phyloP scores from a whole-genome alignment of 805 yeast species.

The Starmerella kuoi region DNA sequence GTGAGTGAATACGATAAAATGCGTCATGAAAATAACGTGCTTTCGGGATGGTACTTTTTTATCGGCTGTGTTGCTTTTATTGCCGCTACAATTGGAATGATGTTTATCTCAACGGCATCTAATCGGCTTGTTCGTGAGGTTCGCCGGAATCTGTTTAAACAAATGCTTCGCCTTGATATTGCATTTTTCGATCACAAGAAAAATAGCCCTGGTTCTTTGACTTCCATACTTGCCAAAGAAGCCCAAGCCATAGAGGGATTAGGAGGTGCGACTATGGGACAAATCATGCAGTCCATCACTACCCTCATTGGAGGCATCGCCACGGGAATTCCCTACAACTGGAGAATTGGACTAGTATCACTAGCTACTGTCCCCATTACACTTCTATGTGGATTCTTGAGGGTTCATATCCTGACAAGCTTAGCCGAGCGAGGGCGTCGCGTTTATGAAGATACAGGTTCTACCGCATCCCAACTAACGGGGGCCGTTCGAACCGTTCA shows the following conservation, averaged over 20 bases:
- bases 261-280: conserved; percentile 34
- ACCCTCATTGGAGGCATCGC: conserved; percentile 32
- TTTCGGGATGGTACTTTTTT: conserved; percentile 30
- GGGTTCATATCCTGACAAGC: conserved; percentile 28
- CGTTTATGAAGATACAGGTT: conserved; percentile 32
- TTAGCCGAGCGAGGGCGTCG: conserved; percentile 31
- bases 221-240: conserved; percentile 31
- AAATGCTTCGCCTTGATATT: conserved; percentile 30
- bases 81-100: conserved; percentile 21
- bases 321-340: conserved; percentile 31
- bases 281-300: conserved; percentile 29
- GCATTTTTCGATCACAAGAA: conserved; percentile 30
- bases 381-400: conserved; percentile 32
- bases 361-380: conserved; percentile 31
- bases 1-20: conserved; percentile 26
- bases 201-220: conserved; percentile 31
- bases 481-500: conserved; percentile 33
- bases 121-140: conserved; percentile 29
- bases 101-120: conserved; percentile 24
- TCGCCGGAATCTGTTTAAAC: conserved; percentile 27
- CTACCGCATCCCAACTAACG: conserved; percentile 32
- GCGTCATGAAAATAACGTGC: conserved; percentile 29
- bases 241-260: conserved; percentile 33
- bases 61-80: conserved; percentile 27
- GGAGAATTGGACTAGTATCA: conserved; percentile 34